phyloP scores from a whole-genome alignment of 108 stramenopile genomes.

The Licmophora abbreviata region DNA sequence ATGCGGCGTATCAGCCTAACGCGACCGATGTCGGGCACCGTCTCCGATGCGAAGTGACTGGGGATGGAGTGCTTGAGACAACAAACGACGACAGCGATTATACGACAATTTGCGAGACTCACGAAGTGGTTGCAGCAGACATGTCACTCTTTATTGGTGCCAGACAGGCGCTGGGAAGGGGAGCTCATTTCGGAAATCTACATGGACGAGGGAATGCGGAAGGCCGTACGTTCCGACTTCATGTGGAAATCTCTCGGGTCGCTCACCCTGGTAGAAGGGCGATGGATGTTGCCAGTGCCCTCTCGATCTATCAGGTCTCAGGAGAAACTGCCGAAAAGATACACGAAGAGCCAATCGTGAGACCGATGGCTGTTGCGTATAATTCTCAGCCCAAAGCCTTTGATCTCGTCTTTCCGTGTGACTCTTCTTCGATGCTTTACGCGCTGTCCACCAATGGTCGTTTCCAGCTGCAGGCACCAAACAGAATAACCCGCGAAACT shows the following conservation, averaged over 20 bases:
- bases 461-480: constrained; percentile 41
- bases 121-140: constrained; percentile 30
- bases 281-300: constrained; percentile 13
- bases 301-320: constrained; percentile 12
- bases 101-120: constrained; percentile 14
- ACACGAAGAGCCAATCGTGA: constrained; percentile 8
- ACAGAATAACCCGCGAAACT: constrained; percentile 58
- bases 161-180: constrained; percentile 29
- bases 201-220: constrained; percentile 24
- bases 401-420: constrained; percentile 15
- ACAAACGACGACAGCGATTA: constrained; percentile 23
- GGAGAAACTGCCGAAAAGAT: constrained; percentile 12
- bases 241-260: constrained; percentile 11
- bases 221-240: constrained; percentile 20
- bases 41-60: constrained; percentile 40
- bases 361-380: constrained; percentile 16
- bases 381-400: constrained; percentile 24
- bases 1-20: constrained; percentile 54
- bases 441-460: constrained; percentile 6
- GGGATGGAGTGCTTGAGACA: too few relatives aligned
- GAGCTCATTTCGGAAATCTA: constrained; percentile 41
- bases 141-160: constrained; percentile 43
- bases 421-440: constrained; percentile 5
- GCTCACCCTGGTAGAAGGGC: neutral
- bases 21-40: constrained; percentile 43